A percentile compares a stretch with the other conserved stretches of the same genome.
These are phyloP conservation scores for Pseudodiploospora longispora DNA, from an alignment of 2,329 filamentous ascomycete genomes.

Conservation along the genomic window DNA sequence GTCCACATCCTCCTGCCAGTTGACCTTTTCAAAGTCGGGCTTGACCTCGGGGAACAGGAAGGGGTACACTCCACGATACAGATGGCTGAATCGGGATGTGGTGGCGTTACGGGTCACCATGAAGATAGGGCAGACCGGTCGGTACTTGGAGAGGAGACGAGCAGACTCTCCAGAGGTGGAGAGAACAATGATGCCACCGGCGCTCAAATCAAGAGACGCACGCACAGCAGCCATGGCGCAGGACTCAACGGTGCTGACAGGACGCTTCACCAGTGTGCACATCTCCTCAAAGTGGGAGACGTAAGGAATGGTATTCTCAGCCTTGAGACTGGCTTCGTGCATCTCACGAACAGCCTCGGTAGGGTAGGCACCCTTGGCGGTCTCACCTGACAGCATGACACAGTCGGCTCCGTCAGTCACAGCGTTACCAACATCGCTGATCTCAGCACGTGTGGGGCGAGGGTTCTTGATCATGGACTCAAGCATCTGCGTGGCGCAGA, in stretches of 20 bases:
- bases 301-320: conserved; percentile 95
- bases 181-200: conserved; percentile 89
- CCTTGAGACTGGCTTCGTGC: conserved; percentile 94
- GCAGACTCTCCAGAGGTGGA: conserved; percentile 94
- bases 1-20: conserved; percentile 99
- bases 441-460: conserved; percentile 93
- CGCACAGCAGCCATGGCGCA: conserved; percentile 96
- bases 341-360: conserved; percentile 91
- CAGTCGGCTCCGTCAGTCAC: conserved; percentile 97
- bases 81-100: conserved; percentile 81
- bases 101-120: conserved; percentile 89
- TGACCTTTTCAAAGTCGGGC: conserved; percentile 85
- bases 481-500: conserved; percentile 98
- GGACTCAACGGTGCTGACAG: conserved; percentile 82
- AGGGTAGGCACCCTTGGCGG: conserved; percentile 94
- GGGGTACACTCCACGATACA: conserved; percentile 97
- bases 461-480: conserved; percentile 99
- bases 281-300: conserved; percentile 95
- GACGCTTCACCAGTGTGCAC: conserved; percentile 71
- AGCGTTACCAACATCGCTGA: conserved; percentile 96
- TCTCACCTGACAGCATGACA: conserved; percentile 99
- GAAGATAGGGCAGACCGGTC: conserved; percentile 97
- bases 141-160: conserved; percentile 94
- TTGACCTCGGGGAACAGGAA: conserved; percentile 91
- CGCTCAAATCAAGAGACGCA: conserved; percentile 91